Conservation (phyloP, 148 eudicot species). For the Hydrangea macrophylla region DNA sequence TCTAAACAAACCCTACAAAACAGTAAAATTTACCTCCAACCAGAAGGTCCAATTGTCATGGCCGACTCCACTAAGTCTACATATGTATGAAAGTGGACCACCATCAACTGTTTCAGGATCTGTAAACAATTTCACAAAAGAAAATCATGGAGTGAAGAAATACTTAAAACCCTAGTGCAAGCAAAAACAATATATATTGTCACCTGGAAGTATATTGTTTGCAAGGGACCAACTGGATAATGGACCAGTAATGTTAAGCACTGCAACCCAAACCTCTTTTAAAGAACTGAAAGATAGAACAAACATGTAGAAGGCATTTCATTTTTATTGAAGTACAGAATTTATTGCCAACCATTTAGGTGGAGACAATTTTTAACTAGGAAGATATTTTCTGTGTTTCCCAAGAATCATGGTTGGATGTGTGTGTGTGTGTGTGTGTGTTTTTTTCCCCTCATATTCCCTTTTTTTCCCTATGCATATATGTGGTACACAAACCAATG, state of each 20-base stretch:
- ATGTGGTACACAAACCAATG: too few species aligned
- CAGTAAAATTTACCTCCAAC: conserved; percentile 68
- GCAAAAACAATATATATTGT: not conserved
- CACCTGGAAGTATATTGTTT: conserved; percentile 65
- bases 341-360: too few species aligned
- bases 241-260: conserved; percentile 90
- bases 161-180: not conserved
- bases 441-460: too few species aligned
- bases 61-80: conserved; percentile 80
- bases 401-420: too few species aligned
- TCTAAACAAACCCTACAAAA: too few species aligned
- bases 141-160: conserved; percentile 9
- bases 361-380: too few species aligned
- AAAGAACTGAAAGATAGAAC: conserved; percentile 88
- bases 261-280: conserved; percentile 89
- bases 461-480: too few species aligned
- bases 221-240: conserved; percentile 91
- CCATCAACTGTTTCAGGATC: conserved; percentile 64
- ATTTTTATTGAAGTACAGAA: too few species aligned
- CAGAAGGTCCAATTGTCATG: conserved; percentile 87
- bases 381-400: too few species aligned
- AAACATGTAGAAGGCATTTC: too few species aligned
- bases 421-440: too few species aligned
- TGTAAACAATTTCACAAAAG: conserved; percentile 27
- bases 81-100: conserved; percentile 81